Percentiles rank a stretch among this genome's conserved stretches.
phyloP scores from a whole-genome alignment of 495 filamentous ascomycete genomes.

The Apodospora peruviana region DNA sequence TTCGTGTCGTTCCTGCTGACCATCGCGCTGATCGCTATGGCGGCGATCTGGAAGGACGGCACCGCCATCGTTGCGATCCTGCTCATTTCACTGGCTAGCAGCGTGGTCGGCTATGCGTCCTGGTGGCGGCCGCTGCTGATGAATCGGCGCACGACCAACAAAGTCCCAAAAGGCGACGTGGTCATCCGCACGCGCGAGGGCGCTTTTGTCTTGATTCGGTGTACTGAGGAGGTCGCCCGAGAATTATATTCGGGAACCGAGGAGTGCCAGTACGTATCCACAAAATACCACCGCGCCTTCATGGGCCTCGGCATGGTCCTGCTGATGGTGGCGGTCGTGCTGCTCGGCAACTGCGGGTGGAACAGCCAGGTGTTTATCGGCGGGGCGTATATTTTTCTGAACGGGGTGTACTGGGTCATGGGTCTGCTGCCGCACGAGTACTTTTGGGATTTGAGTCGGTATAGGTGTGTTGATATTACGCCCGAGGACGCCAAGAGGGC shows the following conservation, averaged over 20 bases:
- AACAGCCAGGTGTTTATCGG: slow-evolving; percentile 54
- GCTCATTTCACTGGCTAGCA: slow-evolving; percentile 40
- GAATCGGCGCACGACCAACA: slow-evolving; percentile 38
- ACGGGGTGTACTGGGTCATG: slow-evolving; percentile 54
- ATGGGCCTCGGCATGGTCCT: slow-evolving; percentile 54
- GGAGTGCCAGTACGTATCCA: slow-evolving; percentile 46
- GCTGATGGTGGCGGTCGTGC: slow-evolving; percentile 56
- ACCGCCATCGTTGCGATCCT: slow-evolving; percentile 45
- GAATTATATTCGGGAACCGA: slow-evolving; percentile 60
- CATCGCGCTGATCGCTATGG: slow-evolving; percentile 33
- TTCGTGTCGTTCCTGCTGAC: slow-evolving; percentile 46
- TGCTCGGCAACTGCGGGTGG: slow-evolving; percentile 58
- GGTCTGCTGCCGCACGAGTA: slow-evolving; percentile 39
- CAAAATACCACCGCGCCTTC: slow-evolving; percentile 39
- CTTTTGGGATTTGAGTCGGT: slow-evolving; percentile 49
- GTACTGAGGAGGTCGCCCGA: slow-evolving; percentile 57
- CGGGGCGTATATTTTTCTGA: slow-evolving; percentile 51
- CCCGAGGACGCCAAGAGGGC: slow-evolving; percentile 26
- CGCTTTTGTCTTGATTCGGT: slow-evolving; percentile 55
- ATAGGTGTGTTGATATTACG: slow-evolving; percentile 34
- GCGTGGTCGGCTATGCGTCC: slow-evolving; percentile 47
- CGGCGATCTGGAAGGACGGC: slow-evolving; percentile 42
- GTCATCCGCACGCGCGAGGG: slow-evolving; percentile 57
- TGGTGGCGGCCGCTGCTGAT: slow-evolving; percentile 51
- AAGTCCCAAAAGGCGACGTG: slow-evolving; percentile 54